Evolutionary conservation across 2,329 filamentous ascomycete species (phyloP).

Genomic region (Graphiopsis chlorocephala): DNA sequence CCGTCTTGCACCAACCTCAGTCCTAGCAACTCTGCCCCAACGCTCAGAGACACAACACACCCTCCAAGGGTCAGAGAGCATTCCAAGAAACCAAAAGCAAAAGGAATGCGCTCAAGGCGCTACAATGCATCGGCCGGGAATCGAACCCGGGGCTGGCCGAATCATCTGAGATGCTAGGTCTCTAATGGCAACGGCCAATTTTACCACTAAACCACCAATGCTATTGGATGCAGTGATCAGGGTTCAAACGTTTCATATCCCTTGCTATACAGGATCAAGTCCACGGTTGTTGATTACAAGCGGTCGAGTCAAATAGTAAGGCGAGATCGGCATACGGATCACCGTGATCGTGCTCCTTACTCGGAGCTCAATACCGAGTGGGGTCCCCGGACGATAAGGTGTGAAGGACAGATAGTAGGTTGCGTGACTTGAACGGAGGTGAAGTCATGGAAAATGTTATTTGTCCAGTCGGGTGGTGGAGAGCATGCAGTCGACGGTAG

Average conservation of each 20-base stretch:
- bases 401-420: no score
- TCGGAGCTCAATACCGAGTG: background rate
- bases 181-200: slow-evolving; percentile 9
- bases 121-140: slow-evolving; percentile 12
- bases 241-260: no score
- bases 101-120: background rate
- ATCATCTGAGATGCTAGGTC: background rate
- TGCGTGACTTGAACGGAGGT: background rate
- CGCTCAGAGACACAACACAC: background rate
- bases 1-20: background rate
- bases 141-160: slow-evolving; percentile 12
- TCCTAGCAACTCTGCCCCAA: background rate
- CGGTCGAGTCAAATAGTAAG: background rate
- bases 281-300: no score
- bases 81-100: background rate
- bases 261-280: no score
- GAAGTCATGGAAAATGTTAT: background rate
- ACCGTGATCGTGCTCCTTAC: no score
- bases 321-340: no score
- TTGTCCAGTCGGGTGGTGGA: no score
- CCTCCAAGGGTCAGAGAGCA: background rate
- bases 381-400: no score
- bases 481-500: no score
- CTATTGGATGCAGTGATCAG: background rate
- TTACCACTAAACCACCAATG: slow-evolving; percentile 13